Percentiles rank a stretch among this genome's conserved stretches.
Evolutionary conservation across 2,329 filamentous ascomycete genomes (phyloP).

Genomic region (Ophiosphaerella narmari): DNA sequence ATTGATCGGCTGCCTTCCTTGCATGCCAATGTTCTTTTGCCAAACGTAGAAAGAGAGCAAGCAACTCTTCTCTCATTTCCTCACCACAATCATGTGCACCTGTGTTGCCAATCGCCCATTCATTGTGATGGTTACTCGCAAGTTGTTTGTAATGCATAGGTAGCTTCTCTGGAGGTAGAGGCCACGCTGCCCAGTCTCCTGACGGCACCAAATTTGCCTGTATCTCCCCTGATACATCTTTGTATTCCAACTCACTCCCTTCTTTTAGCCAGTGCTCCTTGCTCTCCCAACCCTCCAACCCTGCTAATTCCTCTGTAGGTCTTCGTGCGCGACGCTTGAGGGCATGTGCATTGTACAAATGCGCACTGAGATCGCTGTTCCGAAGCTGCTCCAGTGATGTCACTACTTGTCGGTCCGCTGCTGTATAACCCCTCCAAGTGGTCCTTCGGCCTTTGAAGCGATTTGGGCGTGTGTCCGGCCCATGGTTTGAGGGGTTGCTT

Average conservation of each 20-base stretch:
- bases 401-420: slow-evolving; percentile 65
- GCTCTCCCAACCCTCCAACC: slow-evolving; percentile 42
- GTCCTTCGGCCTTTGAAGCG: slow-evolving; percentile 69
- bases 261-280: slow-evolving; percentile 49
- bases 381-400: slow-evolving; percentile 66
- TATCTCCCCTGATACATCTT: slow-evolving; percentile 29
- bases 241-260: slow-evolving; percentile 31
- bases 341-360: slow-evolving; percentile 78
- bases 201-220: slow-evolving; percentile 51
- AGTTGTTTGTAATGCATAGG: slow-evolving; percentile 60
- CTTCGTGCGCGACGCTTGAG: slow-evolving; percentile 60
- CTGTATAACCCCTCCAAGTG: slow-evolving; percentile 69
- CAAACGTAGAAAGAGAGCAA: slow-evolving; percentile 66
- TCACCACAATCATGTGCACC: slow-evolving; percentile 58
- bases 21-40: slow-evolving; percentile 67
- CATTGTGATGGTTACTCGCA: slow-evolving; percentile 53
- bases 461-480: slow-evolving; percentile 58
- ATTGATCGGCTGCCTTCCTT: slow-evolving; percentile 44
- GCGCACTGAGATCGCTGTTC: slow-evolving; percentile 70
- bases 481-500: slow-evolving; percentile 12
- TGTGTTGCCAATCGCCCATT: slow-evolving; percentile 56
- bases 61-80: slow-evolving; percentile 71
- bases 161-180: slow-evolving; percentile 65
- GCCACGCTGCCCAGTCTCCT: slow-evolving; percentile 83
- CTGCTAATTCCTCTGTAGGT: slow-evolving; percentile 15